Conservation (phyloP, 331 rosid species). For the Malus hybrid region DNA sequence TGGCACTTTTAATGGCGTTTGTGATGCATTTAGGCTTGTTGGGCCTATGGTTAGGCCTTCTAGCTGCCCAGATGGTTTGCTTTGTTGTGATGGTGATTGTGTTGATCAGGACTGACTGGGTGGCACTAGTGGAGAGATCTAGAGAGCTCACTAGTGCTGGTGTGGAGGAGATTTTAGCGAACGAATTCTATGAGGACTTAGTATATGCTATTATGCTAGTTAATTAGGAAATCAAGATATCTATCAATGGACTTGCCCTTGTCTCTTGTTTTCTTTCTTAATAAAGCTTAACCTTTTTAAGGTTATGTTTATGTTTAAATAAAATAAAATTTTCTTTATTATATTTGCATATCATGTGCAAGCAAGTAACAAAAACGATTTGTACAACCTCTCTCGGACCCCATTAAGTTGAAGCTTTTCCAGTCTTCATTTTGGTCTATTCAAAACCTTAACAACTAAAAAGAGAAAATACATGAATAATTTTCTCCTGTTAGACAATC, state of each 20-base stretch:
- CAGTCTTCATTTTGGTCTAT: too few relatives aligned
- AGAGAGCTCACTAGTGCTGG: background rate
- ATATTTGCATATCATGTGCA: too few relatives aligned
- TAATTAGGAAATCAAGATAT: background rate
- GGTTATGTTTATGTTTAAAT: too few relatives aligned
- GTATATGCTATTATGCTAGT: background rate
- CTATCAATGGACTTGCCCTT: too few relatives aligned
- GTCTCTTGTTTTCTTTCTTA: background rate
- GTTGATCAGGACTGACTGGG: conserved; percentile 26
- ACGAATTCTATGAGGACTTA: background rate
- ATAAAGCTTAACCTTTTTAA: too few relatives aligned
- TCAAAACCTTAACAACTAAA: too few relatives aligned
- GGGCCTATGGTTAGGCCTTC: conserved; percentile 32
- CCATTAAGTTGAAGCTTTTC: too few relatives aligned
- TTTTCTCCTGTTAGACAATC: too few relatives aligned
- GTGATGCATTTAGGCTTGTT: conserved; percentile 7
- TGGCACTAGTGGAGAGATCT: conserved; percentile 22
- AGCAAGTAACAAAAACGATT: too few relatives aligned
- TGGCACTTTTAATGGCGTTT: conserved; percentile 13
- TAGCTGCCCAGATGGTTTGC: conserved; percentile 21
- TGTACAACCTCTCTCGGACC: too few relatives aligned
- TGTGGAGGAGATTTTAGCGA: background rate
- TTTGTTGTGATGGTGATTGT: conserved; percentile 11
- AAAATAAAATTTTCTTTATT: too few relatives aligned
- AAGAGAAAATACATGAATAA: too few relatives aligned